Evolutionary conservation across 2,329 filamentous ascomycete species (phyloP).

Genomic region (Diaporthe nobilis): DNA sequence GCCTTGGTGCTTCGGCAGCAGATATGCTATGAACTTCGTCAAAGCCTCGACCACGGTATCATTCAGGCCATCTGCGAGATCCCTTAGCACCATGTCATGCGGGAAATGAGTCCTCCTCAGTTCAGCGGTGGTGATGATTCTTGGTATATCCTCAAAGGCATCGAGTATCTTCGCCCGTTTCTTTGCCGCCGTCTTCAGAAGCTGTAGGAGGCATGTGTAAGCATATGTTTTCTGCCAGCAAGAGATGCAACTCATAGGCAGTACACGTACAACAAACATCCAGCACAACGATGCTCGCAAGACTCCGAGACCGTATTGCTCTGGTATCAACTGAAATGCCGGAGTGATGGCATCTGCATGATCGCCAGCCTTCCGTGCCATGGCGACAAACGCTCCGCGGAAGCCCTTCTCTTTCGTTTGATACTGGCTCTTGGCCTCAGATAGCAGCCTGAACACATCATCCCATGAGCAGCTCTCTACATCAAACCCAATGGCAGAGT

Average conservation of each 20-base stretch:
- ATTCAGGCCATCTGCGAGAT: not conserved
- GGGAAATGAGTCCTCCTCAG: conserved; percentile 3
- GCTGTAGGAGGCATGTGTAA: not conserved
- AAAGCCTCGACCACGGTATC: conserved; percentile 1
- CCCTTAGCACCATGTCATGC: not conserved
- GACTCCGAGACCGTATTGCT: not conserved
- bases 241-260: not conserved
- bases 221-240: not conserved
- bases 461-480: not conserved
- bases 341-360: not conserved
- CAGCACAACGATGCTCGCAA: not conserved
- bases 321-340: conserved; percentile 1
- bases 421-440: conserved; percentile 10
- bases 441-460: not conserved
- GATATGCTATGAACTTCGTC: conserved; percentile 11
- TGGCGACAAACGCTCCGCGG: not conserved
- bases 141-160: conserved; percentile 13
- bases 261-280: conserved; percentile 4
- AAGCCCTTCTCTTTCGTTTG: conserved; percentile 14
- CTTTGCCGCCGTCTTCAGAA: conserved; percentile 5
- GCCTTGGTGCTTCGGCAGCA: conserved; percentile 18
- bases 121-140: not conserved
- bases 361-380: conserved; percentile 7
- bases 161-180: not conserved
- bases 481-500: not conserved